These are phyloP conservation scores for Rhodomyrtus psidioides DNA, from an alignment of 441 rosid genomes.

Conservation along the genomic window DNA sequence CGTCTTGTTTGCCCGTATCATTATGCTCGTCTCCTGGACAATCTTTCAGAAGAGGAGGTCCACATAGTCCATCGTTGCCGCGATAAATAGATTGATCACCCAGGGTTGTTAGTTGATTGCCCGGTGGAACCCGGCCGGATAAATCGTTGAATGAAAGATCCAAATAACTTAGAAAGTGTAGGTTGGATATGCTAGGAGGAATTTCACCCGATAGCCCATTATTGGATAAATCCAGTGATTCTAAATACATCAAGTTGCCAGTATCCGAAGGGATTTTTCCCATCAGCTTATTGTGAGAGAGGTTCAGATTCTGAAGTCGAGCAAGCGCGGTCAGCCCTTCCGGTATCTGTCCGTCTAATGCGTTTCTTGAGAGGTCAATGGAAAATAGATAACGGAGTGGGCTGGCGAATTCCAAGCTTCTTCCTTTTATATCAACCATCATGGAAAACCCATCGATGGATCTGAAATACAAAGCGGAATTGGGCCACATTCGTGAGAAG, in stretches of 20 bases:
- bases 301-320: background rate
- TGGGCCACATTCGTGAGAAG: background rate
- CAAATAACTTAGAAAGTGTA: background rate
- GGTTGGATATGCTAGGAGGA: background rate
- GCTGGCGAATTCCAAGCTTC: background rate
- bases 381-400: background rate
- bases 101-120: background rate
- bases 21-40: background rate
- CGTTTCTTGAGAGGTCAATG: background rate
- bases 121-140: background rate
- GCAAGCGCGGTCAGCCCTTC: background rate
- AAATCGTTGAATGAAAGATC: background rate
- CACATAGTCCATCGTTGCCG: background rate
- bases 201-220: background rate
- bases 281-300: background rate
- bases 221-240: background rate
- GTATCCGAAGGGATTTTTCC: background rate
- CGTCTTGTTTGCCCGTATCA: background rate
- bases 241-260: background rate
- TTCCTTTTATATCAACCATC: background rate
- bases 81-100: background rate
- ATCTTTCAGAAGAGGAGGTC: background rate
- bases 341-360: background rate
- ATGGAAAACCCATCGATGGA: background rate
- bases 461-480: background rate